Percentiles rank a stretch among this genome's conserved stretches.
phyloP scores from a whole-genome alignment of 1,284 basidiomycete genomes.

The Pterula multifida region DNA sequence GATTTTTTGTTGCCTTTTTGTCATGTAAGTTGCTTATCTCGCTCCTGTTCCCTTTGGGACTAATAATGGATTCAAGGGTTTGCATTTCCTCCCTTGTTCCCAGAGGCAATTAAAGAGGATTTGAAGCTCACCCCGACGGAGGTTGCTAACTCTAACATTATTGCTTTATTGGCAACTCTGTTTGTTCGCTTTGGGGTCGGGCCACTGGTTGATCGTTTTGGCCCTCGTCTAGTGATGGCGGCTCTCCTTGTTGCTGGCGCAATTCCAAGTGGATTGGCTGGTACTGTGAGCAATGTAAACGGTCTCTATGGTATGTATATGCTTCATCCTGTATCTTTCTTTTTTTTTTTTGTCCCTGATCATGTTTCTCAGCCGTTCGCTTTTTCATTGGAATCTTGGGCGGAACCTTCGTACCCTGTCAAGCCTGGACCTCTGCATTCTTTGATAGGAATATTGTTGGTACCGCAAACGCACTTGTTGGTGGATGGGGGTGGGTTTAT shows the following conservation, averaged over 20 bases:
- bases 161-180: constrained; percentile 43
- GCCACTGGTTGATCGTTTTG: constrained; percentile 45
- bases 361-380: constrained; percentile 9
- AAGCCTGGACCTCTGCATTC: constrained; percentile 48
- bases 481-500: constrained; percentile 31
- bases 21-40: constrained; percentile 1
- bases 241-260: constrained; percentile 44
- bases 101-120: constrained; percentile 47
- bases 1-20: constrained; percentile 31
- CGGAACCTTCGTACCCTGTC: constrained; percentile 45
- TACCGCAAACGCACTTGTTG: constrained; percentile 39
- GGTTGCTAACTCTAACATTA: constrained; percentile 46
- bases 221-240: constrained; percentile 53
- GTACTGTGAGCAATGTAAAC: constrained; percentile 29
- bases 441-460: constrained; percentile 53
- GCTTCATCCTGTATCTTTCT: constrained; percentile 4
- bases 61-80: constrained; percentile 26
- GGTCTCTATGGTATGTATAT: constrained; percentile 41
- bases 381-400: constrained; percentile 37
- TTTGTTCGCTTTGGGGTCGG: constrained; percentile 42
- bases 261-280: constrained; percentile 53
- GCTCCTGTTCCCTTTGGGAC: background rate
- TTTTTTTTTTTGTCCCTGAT: background rate
- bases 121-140: constrained; percentile 35
- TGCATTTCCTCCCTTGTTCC: constrained; percentile 50